Conservation (phyloP, 2,329 filamentous ascomycete species). For the Xylariales sp. region DNA sequence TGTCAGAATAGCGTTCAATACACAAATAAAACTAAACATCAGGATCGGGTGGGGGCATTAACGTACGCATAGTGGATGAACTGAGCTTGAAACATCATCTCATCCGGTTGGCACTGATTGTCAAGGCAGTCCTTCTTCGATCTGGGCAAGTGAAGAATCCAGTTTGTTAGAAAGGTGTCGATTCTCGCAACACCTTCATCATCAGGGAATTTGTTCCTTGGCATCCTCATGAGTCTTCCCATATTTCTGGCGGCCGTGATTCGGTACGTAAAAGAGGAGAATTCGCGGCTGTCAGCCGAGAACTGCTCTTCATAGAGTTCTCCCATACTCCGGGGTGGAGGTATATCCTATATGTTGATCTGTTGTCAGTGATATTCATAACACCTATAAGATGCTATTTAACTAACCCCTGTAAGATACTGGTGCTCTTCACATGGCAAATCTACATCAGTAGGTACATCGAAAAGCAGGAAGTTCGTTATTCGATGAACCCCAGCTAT, state of each 20-base stretch:
- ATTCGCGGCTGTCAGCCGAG: slow-evolving; percentile 61
- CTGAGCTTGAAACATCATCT: slow-evolving; percentile 87
- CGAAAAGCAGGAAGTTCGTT: slow-evolving; percentile 66
- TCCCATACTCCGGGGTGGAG: slow-evolving; percentile 58
- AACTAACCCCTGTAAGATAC: slow-evolving; percentile 54
- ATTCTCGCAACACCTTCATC: slow-evolving; percentile 49
- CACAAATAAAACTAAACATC: background rate
- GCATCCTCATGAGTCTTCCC: slow-evolving; percentile 64
- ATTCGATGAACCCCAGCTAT: slow-evolving; percentile 73
- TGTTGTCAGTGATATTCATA: background rate
- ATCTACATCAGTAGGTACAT: slow-evolving; percentile 62
- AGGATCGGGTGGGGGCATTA: too few species aligned
- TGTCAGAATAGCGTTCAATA: background rate
- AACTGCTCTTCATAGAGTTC: slow-evolving; percentile 78
- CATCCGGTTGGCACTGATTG: slow-evolving; percentile 69
- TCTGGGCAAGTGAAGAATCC: slow-evolving; percentile 73
- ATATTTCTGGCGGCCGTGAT: slow-evolving; percentile 78
- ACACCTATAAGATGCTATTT: background rate
- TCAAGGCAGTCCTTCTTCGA: slow-evolving; percentile 67
- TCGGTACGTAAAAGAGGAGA: slow-evolving; percentile 82
- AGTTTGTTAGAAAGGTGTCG: slow-evolving; percentile 60
- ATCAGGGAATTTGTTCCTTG: slow-evolving; percentile 45
- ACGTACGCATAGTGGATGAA: slow-evolving; percentile 65
- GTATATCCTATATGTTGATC: slow-evolving; percentile 46
- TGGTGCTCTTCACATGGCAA: slow-evolving; percentile 80